Conservation (phyloP, 805 yeast species). For the Yamadazyma nakazawae region DNA sequence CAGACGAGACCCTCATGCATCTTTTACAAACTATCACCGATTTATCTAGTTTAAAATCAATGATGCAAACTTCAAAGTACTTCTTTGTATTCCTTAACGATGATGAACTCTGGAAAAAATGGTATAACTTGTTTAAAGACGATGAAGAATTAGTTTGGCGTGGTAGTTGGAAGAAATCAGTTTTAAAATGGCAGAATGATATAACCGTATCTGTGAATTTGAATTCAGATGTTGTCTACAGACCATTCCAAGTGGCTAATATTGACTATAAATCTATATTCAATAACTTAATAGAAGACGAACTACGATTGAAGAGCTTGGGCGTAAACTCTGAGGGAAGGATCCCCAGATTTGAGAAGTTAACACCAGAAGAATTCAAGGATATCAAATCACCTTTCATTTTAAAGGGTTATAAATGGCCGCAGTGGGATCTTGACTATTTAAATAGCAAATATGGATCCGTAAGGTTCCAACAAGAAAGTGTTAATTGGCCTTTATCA, state of each 20-base stretch:
- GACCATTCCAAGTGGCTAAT: constrained; percentile 81
- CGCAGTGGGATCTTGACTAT: constrained; percentile 53
- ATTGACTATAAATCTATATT: constrained; percentile 55
- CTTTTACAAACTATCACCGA: constrained; percentile 38
- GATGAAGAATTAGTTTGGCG: constrained; percentile 46
- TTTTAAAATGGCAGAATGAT: constrained; percentile 40
- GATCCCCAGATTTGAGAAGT: constrained; percentile 54
- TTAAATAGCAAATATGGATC: constrained; percentile 54
- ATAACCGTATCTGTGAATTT: constrained; percentile 47
- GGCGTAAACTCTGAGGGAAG: constrained; percentile 27
- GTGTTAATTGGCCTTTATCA: constrained; percentile 72
- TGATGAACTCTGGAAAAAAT: constrained; percentile 78
- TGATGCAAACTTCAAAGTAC: constrained; percentile 61
- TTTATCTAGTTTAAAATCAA: constrained; percentile 44
- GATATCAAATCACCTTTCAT: constrained; percentile 65
- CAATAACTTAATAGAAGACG: constrained; percentile 47
- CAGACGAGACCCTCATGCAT: constrained; percentile 65
- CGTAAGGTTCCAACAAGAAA: constrained; percentile 75
- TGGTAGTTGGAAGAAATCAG: constrained; percentile 79
- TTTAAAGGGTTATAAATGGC: constrained; percentile 54
- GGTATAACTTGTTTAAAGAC: constrained; percentile 31
- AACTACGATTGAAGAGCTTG: constrained; percentile 28
- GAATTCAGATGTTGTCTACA: constrained; percentile 71
- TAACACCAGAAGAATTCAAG: constrained; percentile 48
- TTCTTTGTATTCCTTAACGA: constrained; percentile 69